phyloP scores from a whole-genome alignment of 345 rosid species.

The Eucalyptus sp. region DNA sequence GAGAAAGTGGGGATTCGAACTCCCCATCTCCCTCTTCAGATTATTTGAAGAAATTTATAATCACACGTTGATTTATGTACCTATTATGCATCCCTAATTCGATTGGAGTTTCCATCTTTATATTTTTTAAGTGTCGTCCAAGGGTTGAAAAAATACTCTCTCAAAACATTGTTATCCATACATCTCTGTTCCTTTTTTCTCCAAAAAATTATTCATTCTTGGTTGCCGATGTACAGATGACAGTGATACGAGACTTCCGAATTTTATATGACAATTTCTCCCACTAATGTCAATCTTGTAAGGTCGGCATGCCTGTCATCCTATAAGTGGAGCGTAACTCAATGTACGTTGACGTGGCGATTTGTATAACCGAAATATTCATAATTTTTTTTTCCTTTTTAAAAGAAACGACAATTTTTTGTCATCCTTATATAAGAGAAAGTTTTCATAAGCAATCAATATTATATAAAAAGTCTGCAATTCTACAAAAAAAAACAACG shows the following conservation, averaged over 20 bases:
- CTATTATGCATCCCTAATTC: background rate
- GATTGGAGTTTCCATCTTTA: background rate
- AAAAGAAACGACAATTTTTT: background rate
- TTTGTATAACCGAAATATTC: background rate
- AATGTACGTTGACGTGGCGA: background rate
- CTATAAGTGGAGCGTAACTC: background rate
- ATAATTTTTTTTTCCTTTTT: background rate
- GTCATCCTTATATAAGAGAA: background rate
- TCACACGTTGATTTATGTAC: background rate
- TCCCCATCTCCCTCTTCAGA: no score
- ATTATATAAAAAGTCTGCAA: background rate
- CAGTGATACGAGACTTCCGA: background rate
- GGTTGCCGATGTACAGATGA: accelerated
- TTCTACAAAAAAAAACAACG: background rate
- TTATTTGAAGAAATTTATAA: background rate
- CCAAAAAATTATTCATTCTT: no score
- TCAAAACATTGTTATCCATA: background rate
- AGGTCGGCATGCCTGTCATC: background rate
- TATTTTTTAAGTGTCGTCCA: no score
- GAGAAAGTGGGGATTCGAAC: no score
- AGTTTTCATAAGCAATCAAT: background rate
- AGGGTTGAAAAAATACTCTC: background rate
- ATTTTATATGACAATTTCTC: background rate
- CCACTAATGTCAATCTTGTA: background rate
- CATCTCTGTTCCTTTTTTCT: background rate